These are phyloP conservation scores for Talaromyces sp. DNA, from an alignment of 2,329 filamentous ascomycete genomes.

Conservation along the genomic window DNA sequence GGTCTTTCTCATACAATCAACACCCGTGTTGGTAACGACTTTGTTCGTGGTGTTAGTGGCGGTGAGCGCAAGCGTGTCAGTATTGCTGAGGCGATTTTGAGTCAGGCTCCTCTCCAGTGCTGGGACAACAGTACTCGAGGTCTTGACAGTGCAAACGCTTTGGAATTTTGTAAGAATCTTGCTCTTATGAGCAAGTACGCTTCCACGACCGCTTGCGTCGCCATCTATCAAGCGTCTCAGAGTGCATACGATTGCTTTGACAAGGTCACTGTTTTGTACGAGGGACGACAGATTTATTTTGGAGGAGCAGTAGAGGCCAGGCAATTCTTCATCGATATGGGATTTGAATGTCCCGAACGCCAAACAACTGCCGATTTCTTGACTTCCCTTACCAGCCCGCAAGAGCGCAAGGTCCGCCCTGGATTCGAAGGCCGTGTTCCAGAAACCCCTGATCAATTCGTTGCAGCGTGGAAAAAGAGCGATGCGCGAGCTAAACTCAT, in stretches of 20 bases:
- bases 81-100: slow-evolving; percentile 52
- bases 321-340: slow-evolving; percentile 63
- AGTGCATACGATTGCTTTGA: slow-evolving; percentile 59
- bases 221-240: slow-evolving; percentile 52
- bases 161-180: slow-evolving; percentile 53
- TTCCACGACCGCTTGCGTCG: slow-evolving; percentile 49
- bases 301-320: slow-evolving; percentile 59
- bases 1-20: slow-evolving; percentile 48
- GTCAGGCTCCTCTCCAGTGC: slow-evolving; percentile 44
- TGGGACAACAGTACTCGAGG: slow-evolving; percentile 50
- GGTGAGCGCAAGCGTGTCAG: slow-evolving; percentile 58
- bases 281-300: slow-evolving; percentile 73
- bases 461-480: slow-evolving; percentile 51
- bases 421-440: slow-evolving; percentile 62
- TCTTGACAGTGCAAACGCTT: slow-evolving; percentile 51
- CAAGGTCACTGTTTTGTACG: slow-evolving; percentile 67
- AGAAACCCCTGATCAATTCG: slow-evolving; percentile 66
- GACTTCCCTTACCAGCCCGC: slow-evolving; percentile 62
- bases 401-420: slow-evolving; percentile 52
- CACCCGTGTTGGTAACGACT: slow-evolving; percentile 50
- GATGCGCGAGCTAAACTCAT: slow-evolving; percentile 41
- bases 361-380: slow-evolving; percentile 69
- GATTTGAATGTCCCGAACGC: slow-evolving; percentile 63
- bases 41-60: slow-evolving; percentile 58
- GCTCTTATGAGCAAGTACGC: slow-evolving; percentile 47